phyloP scores from a whole-genome alignment of 179 eudicot species.

The Spinacia oleracea region DNA sequence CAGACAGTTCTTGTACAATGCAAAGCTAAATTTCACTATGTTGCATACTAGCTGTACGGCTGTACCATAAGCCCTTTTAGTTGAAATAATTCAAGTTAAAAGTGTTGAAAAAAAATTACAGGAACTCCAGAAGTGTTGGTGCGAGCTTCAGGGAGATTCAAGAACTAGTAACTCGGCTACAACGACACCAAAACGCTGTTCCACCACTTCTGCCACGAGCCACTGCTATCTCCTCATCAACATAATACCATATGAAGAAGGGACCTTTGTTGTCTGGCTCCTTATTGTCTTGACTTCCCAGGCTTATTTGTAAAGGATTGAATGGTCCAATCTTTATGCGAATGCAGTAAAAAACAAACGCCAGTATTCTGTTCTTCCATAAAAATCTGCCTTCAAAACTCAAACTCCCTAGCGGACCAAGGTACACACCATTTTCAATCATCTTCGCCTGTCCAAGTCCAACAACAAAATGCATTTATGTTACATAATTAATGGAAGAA shows the following conservation, averaged over 20 bases:
- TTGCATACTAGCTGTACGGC: neutral
- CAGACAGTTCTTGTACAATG: too few species aligned
- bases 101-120: neutral
- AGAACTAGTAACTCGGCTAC: conserved; percentile 39
- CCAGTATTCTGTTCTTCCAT: conserved; percentile 83
- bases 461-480: too few species aligned
- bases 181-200: conserved; percentile 95
- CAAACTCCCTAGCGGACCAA: conserved; percentile 69
- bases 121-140: neutral
- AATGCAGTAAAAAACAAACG: conserved; percentile 73
- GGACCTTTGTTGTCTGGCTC: conserved; percentile 80
- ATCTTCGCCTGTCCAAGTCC: conserved; percentile 59
- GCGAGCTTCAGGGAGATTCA: neutral
- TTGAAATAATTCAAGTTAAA: neutral
- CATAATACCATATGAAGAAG: conserved; percentile 89
- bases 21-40: too few species aligned
- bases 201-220: conserved; percentile 95
- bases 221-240: conserved; percentile 93
- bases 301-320: conserved; percentile 58
- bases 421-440: conserved; percentile 90
- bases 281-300: conserved; percentile 61
- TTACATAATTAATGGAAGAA: neutral
- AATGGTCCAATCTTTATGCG: conserved; percentile 79
- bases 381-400: conserved; percentile 86
- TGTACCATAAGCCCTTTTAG: neutral